Evolutionary conservation across 805 yeast species (phyloP).

Genomic region (Tetrapisispora fleetii): DNA sequence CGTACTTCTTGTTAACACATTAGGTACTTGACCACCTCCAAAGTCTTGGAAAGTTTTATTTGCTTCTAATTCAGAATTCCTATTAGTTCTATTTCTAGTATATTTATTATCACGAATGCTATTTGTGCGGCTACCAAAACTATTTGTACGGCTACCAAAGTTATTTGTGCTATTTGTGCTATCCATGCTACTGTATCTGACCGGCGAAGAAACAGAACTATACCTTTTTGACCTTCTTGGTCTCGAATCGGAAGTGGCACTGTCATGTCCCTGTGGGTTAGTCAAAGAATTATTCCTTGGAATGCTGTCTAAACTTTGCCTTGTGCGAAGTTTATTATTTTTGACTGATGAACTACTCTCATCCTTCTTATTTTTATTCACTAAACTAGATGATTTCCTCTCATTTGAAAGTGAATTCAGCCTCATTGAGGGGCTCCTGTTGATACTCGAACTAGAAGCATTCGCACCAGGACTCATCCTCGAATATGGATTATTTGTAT

Average conservation of each 20-base stretch:
- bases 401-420: neutral
- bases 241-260: constrained; percentile 10
- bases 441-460: neutral
- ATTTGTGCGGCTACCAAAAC: neutral
- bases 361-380: constrained; percentile 1
- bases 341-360: constrained; percentile 3
- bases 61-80: constrained; percentile 13
- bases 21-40: constrained; percentile 25
- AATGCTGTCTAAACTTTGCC: constrained; percentile 1
- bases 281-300: constrained; percentile 6
- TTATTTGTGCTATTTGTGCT: neutral
- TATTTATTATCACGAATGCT: neutral
- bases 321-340: constrained; percentile 2
- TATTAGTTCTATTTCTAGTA: neutral
- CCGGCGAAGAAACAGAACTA: neutral
- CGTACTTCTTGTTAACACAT: constrained; percentile 15
- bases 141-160: neutral
- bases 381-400: neutral
- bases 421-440: neutral
- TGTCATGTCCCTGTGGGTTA: neutral
- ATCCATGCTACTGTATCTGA: constrained; percentile 1
- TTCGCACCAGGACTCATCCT: constrained; percentile 2
- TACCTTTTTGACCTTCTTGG: constrained; percentile 6
- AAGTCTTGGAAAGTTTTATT: constrained; percentile 26
- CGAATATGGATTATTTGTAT: constrained; percentile 7